Base-by-base conservation (phyloP, 768 basidiomycete genomes). In the Pleurotus citrinopileatus region DNA sequence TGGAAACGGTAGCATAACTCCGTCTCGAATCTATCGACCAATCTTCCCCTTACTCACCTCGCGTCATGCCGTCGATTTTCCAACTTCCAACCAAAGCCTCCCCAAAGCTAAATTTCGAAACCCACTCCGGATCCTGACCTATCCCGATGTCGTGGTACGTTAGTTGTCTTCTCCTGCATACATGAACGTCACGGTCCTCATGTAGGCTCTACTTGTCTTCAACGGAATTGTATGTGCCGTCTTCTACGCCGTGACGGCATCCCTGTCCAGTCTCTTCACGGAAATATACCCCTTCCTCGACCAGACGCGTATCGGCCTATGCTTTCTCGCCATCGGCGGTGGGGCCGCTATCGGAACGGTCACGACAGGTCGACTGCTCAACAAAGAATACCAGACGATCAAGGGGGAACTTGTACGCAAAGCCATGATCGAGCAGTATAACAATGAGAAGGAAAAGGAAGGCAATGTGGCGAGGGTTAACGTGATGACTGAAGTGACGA, bases 321-420 rank as follows among this genome's bases (percentile, higher is more conserved):
- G 88, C 65, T 94, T 85, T 70, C 69, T 94, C 52, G 81, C 83
- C 1, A 78, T 87, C 48, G 92, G 91, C n/a, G 78, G 81, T n/a
- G 93, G 91, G 0, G 84, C 84, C 69, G 66, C 82, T 8, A 51
- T 85, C 15, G 85, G 89, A n/a, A 78, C 82, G 17, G 63, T 73
- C 19, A 19, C 74, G 0, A 81, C 74, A 25, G 91, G 91, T 2
- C 79, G 71, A 52, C 61, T 89, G 10, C 65, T 92, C 9, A 87
- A 94, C 59, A 70, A 70, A 57, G 83, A 90, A 57, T 94, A 85
- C 64, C 65, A 62, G 46, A 59, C 52, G 1, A 63, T 75, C 36
- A 69, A 28, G 76, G 60, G 57, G 65, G 63, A 59, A 68, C 73
- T 45, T 73, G 28, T 58, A 17, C 40, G 13, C 2, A 9, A 3